A percentile compares a stretch with the other conserved stretches of the same genome.
phyloP scores from a whole-genome alignment of 2,329 filamentous ascomycete species.

The Neopestalotiopsis sp. region DNA sequence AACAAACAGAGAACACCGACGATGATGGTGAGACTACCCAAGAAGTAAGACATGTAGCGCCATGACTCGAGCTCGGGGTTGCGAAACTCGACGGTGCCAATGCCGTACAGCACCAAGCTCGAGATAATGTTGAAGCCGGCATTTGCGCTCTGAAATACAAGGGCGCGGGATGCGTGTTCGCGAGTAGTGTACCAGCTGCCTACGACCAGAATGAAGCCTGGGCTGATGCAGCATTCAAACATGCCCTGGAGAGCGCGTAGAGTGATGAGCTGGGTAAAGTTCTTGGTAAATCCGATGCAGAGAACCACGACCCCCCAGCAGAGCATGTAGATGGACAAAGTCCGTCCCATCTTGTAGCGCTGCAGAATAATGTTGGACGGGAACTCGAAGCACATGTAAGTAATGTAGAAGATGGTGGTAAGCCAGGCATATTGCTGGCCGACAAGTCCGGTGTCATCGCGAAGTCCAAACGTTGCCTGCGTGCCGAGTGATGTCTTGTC shows the following conservation, averaged over 20 bases:
- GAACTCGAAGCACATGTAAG: slow-evolving; percentile 38
- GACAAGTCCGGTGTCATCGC: slow-evolving; percentile 35
- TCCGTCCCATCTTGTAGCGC: slow-evolving; percentile 36
- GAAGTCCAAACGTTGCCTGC: slow-evolving; percentile 44
- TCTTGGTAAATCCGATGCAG: slow-evolving; percentile 42
- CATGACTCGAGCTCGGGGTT: slow-evolving; percentile 38
- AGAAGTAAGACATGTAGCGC: slow-evolving; percentile 45
- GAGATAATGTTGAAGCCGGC: slow-evolving; percentile 43
- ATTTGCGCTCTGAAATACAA: slow-evolving; percentile 43
- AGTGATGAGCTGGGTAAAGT: slow-evolving; percentile 41
- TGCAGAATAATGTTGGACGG: slow-evolving; percentile 37
- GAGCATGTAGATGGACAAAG: slow-evolving; percentile 37
- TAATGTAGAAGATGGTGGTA: slow-evolving; percentile 38
- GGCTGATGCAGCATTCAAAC: slow-evolving; percentile 44
- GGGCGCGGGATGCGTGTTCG: slow-evolving; percentile 40
- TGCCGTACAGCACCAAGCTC: slow-evolving; percentile 41
- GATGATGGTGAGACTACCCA: slow-evolving; percentile 40
- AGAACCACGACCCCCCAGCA: slow-evolving; percentile 41
- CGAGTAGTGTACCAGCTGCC: slow-evolving; percentile 43
- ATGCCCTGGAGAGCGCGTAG: slow-evolving; percentile 42
- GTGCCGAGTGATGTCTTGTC: slow-evolving; percentile 49
- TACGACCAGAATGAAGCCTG: slow-evolving; percentile 43
- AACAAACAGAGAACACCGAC: slow-evolving; percentile 38
- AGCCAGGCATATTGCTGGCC: slow-evolving; percentile 42
- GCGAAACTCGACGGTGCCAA: slow-evolving; percentile 36